Conservation (phyloP, 2,329 filamentous ascomycete genomes). For the Fusarium clavum region DNA sequence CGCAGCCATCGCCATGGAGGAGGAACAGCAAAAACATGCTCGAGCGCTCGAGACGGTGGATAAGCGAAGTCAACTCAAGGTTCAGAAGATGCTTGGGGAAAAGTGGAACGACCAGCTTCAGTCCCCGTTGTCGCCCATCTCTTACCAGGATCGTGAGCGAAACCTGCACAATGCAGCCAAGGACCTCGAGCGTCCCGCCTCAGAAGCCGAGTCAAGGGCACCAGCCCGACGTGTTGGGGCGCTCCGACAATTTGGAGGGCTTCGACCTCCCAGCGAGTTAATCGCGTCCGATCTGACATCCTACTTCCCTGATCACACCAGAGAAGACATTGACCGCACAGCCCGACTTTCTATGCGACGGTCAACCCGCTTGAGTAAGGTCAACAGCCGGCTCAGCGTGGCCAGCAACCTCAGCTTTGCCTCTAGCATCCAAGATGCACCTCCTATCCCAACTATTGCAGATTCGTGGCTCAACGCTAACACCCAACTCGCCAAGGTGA, state of each 20-base stretch:
- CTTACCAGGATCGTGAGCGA: constrained; percentile 75
- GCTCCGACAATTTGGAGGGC: constrained; percentile 87
- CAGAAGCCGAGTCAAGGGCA: constrained; percentile 57
- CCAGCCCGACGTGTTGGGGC: constrained; percentile 62
- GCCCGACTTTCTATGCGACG: constrained; percentile 92
- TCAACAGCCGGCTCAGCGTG: constrained; percentile 92
- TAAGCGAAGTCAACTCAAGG: constrained; percentile 84
- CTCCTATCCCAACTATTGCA: constrained; percentile 94
- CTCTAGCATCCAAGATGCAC: constrained; percentile 91
- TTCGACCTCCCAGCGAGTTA: constrained; percentile 93
- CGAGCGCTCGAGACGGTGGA: constrained; percentile 73
- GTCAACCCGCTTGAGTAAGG: constrained; percentile 89
- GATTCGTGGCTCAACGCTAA: constrained; percentile 83
- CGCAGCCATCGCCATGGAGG: constrained; percentile 88
- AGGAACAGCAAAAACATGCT: constrained; percentile 78
- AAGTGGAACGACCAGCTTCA: constrained; percentile 83
- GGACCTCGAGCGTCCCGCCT: constrained; percentile 68
- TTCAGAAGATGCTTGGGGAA: constrained; percentile 90
- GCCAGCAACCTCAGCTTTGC: constrained; percentile 94
- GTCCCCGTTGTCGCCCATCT: constrained; percentile 86
- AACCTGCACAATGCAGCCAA: constrained; percentile 71
- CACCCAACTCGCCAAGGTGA: constrained; percentile 54
- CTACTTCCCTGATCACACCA: constrained; percentile 95
- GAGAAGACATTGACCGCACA: constrained; percentile 95
- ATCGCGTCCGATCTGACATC: constrained; percentile 96